Conservation (phyloP, 805 yeast genomes). For the Lipomyces sp. region DNA sequence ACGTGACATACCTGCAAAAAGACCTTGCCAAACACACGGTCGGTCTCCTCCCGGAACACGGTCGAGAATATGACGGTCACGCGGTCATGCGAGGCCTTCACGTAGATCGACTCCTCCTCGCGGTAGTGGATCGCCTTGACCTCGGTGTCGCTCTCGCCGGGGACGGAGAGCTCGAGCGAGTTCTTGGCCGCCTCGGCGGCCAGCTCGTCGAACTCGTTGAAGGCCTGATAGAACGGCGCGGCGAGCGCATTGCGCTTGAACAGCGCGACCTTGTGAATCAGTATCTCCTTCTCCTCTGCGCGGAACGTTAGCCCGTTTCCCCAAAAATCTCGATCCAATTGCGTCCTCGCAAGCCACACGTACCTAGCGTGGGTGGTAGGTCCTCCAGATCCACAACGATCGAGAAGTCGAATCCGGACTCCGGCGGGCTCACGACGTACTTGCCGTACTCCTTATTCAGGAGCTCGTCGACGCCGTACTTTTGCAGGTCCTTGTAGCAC, state of each 20-base stretch:
- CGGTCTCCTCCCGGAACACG: conserved; percentile 93
- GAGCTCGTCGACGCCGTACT: conserved; percentile 51
- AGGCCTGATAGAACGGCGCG: conserved; percentile 88
- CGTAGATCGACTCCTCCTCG: conserved; percentile 86
- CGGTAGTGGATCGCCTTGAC: conserved; percentile 77
- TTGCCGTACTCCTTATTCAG: conserved; percentile 50
- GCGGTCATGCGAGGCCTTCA: conserved; percentile 90
- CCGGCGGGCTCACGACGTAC: conserved; percentile 51
- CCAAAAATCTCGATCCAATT: not conserved
- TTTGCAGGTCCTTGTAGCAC: conserved; percentile 69
- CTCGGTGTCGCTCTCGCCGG: conserved; percentile 47
- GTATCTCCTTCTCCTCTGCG: conserved; percentile 47
- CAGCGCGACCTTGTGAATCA: conserved; percentile 65
- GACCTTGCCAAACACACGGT: conserved; percentile 83
- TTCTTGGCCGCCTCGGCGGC: conserved; percentile 43
- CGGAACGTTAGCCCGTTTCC: not conserved
- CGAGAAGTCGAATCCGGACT: conserved; percentile 79
- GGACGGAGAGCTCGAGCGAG: conserved; percentile 42
- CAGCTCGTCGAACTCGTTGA: conserved; percentile 69
- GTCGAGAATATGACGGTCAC: conserved; percentile 96
- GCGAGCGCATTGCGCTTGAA: conserved; percentile 86
- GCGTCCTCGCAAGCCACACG: not conserved
- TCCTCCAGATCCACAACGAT: conserved; percentile 59
- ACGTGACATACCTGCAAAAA: conserved; percentile 54
- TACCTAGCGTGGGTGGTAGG: conserved; percentile 37